phyloP scores from a whole-genome alignment of 179 eudicot genomes.

The Amaranthus tricolor region DNA sequence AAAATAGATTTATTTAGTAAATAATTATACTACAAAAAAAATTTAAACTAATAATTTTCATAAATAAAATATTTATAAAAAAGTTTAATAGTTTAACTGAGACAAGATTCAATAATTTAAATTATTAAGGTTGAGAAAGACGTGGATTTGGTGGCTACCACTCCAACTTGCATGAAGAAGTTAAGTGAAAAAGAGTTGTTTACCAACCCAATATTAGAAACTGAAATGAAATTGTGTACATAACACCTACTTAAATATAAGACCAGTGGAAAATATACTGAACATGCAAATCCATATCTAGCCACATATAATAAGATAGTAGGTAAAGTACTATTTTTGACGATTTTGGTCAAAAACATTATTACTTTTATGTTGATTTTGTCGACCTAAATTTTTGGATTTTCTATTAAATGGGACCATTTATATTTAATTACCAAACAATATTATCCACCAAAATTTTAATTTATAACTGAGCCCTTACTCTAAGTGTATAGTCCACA shows the following conservation, averaged over 20 bases:
- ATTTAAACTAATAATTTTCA: too few relatives aligned
- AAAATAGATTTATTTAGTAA: too few relatives aligned
- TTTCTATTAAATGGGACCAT: too few relatives aligned
- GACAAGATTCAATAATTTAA: too few relatives aligned
- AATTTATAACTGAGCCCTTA: conserved; percentile 21
- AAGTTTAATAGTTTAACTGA: too few relatives aligned
- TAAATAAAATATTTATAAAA: too few relatives aligned
- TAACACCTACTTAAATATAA: neutral
- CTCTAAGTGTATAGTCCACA: conserved; percentile 81
- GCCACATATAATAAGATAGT: conserved; percentile 7
- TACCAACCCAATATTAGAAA: conserved; percentile 29
- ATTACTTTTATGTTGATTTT: conserved; percentile 16
- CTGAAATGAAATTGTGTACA: neutral
- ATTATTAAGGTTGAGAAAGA: neutral
- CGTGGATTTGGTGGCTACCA: conserved; percentile 4
- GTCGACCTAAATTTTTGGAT: conserved; percentile 15
- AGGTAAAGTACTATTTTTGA: conserved; percentile 15
- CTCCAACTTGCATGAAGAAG: conserved; percentile 12
- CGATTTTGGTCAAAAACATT: conserved; percentile 9
- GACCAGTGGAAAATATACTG: neutral
- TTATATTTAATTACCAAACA: neutral
- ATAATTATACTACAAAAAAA: too few relatives aligned
- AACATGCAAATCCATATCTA: neutral
- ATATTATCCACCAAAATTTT: neutral
- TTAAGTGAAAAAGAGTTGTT: conserved; percentile 18